These are phyloP conservation scores for Dictyostelium purpureum DNA, from an alignment of 78 protist species.

Conservation along the genomic window DNA sequence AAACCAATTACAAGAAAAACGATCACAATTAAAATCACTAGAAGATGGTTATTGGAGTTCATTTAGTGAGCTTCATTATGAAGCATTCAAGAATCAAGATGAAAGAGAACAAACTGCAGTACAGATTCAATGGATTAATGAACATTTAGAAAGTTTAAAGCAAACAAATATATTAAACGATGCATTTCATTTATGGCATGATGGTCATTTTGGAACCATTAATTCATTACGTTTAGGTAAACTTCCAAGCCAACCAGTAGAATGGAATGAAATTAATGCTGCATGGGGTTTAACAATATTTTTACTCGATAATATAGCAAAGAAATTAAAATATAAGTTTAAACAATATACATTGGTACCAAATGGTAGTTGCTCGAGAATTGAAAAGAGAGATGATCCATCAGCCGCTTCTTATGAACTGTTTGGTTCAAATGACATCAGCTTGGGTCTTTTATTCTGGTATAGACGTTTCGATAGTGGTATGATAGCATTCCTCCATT, in stretches of 20 bases:
- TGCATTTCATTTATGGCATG: conserved; percentile 91
- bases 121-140: conserved; percentile 29
- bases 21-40: not conserved
- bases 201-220: conserved; percentile 93
- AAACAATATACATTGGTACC: conserved; percentile 44
- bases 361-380: conserved; percentile 74
- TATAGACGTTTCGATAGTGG: conserved; percentile 88
- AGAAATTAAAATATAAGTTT: conserved; percentile 55
- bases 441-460: conserved; percentile 77
- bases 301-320: conserved; percentile 84
- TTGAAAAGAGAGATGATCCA: conserved; percentile 24
- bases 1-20: not conserved
- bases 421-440: conserved; percentile 54
- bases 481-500: conserved; percentile 87
- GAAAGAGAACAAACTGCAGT: conserved; percentile 41
- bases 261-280: conserved; percentile 94
- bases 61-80: conserved; percentile 40
- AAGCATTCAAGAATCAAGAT: conserved; percentile 20
- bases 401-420: conserved; percentile 1
- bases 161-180: conserved; percentile 90
- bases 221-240: conserved; percentile 91
- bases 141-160: conserved; percentile 75
- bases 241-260: conserved; percentile 84
- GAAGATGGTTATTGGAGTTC: conserved; percentile 38
- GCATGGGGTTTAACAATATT: conserved; percentile 94